Evolutionary conservation across 352 stramenopile species (phyloP).

Genomic region (Phytophthora megakarya): DNA sequence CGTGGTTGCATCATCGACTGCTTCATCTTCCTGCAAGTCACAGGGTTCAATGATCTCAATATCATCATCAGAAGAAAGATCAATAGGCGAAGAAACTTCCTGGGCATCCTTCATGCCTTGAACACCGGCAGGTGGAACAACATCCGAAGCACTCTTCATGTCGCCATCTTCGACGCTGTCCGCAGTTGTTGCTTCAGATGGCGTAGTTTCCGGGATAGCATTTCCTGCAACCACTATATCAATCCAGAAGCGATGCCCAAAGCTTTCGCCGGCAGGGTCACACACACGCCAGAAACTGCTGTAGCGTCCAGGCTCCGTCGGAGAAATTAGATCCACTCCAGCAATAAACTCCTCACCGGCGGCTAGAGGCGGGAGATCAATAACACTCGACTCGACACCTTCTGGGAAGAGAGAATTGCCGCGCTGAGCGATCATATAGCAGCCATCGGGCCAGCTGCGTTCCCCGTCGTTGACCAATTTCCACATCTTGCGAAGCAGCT

Average conservation of each 20-base stretch:
- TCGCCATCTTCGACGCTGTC: slow-evolving; percentile 25
- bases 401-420: slow-evolving; percentile 44
- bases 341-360: slow-evolving; percentile 41
- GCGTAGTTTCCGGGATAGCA: slow-evolving; percentile 2
- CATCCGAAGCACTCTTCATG: slow-evolving; percentile 20
- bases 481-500: slow-evolving; percentile 73
- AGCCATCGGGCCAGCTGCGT: slow-evolving; percentile 55
- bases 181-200: slow-evolving; percentile 9
- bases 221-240: slow-evolving; percentile 60
- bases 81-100: slow-evolving; percentile 9
- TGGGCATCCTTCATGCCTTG: slow-evolving; percentile 13
- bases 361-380: slow-evolving; percentile 41
- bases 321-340: slow-evolving; percentile 39
- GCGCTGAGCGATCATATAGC: slow-evolving; percentile 44
- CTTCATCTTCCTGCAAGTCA: slow-evolving; percentile 36
- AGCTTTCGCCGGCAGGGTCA: slow-evolving; percentile 60
- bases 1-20: background rate
- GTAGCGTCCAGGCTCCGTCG: slow-evolving; percentile 62
- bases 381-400: slow-evolving; percentile 28
- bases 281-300: slow-evolving; percentile 85
- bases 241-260: slow-evolving; percentile 88
- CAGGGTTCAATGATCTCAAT: slow-evolving; percentile 43
- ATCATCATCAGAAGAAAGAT: slow-evolving; percentile 37
- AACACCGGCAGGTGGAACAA: background rate
- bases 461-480: slow-evolving; percentile 73